Conservation (phyloP, 257 asterid genomes). For the Thymus mandschuricus region DNA sequence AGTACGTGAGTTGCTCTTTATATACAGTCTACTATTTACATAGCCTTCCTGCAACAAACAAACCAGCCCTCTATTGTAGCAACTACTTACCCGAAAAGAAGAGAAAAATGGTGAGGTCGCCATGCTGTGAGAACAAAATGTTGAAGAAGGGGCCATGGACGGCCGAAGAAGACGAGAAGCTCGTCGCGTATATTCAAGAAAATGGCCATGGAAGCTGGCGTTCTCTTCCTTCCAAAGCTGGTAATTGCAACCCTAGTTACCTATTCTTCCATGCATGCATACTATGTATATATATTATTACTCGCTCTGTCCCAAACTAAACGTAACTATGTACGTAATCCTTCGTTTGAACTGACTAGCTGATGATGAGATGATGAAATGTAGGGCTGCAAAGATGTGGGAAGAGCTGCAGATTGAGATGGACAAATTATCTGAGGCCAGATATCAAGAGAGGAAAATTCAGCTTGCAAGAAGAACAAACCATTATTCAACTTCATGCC, state of each 20-base stretch:
- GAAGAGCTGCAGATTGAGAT: constrained; percentile 55
- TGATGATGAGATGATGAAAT: not conserved
- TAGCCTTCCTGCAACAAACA: not conserved
- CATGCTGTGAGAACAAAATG: constrained; percentile 34
- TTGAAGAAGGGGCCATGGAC: constrained; percentile 56
- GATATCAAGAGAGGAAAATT: constrained; percentile 48
- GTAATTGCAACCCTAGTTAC: constrained; percentile 8
- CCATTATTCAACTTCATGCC: constrained; percentile 50
- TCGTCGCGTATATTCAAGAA: constrained; percentile 35
- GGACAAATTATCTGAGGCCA: constrained; percentile 50
- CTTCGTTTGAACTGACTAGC: too few species aligned
- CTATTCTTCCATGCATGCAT: constrained; percentile 16
- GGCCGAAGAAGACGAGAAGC: constrained; percentile 43
- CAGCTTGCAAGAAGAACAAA: constrained; percentile 44
- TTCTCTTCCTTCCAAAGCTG: constrained; percentile 48
- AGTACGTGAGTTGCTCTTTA: not conserved
- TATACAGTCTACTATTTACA: not conserved
- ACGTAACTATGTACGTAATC: too few species aligned
- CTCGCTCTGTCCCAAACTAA: too few species aligned
- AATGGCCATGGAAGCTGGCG: constrained; percentile 55
- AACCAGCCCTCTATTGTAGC: too few species aligned
- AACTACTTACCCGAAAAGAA: not conserved
- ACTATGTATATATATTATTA: too few species aligned
- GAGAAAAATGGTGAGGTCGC: constrained; percentile 36
- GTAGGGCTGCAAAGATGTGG: constrained; percentile 49